A percentile compares a stretch with the other conserved stretches of the same genome.
Evolutionary conservation across 495 filamentous ascomycete species (phyloP).

Genomic region (Aspergillus saccharolyticus): DNA sequence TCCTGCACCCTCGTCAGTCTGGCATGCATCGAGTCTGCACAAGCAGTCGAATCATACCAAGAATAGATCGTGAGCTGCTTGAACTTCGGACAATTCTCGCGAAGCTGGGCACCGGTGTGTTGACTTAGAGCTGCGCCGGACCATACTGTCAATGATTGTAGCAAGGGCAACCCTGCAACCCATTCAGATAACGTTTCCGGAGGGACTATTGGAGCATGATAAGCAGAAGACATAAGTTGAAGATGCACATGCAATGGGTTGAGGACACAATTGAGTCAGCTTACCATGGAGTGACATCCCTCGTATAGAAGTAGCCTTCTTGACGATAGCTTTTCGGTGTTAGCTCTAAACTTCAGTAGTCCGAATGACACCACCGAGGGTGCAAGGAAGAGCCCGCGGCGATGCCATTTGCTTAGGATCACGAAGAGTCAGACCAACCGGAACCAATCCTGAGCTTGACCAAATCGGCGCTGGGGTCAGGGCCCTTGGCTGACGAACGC

Average conservation of each 20-base stretch:
- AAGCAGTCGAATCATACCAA: slow-evolving; percentile 31
- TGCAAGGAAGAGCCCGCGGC: not conserved
- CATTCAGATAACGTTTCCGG: slow-evolving; percentile 38
- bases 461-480: slow-evolving; percentile 13
- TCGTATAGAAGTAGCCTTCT: slow-evolving; percentile 49
- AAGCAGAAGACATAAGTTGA: not conserved
- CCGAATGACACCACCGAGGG: not conserved
- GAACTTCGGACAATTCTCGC: slow-evolving; percentile 55
- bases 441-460: slow-evolving; percentile 18
- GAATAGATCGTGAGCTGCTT: slow-evolving; percentile 52
- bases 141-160: slow-evolving; percentile 49
- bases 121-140: slow-evolving; percentile 53
- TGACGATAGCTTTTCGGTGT: slow-evolving; percentile 37
- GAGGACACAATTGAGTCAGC: no score
- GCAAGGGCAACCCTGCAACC: slow-evolving; percentile 38
- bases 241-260: slow-evolving; percentile 8
- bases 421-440: slow-evolving; percentile 6
- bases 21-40: not conserved
- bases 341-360: slow-evolving; percentile 1
- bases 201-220: slow-evolving; percentile 27
- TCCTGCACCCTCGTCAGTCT: slow-evolving; percentile 1
- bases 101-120: slow-evolving; percentile 48
- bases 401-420: not conserved
- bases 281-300: slow-evolving; percentile 43
- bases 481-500: slow-evolving; percentile 14